Evolutionary conservation across 2,329 filamentous ascomycete genomes (phyloP), one percentile per base, ranked within the genome.

Genomic region (Aspergillus fischeri): DNA sequence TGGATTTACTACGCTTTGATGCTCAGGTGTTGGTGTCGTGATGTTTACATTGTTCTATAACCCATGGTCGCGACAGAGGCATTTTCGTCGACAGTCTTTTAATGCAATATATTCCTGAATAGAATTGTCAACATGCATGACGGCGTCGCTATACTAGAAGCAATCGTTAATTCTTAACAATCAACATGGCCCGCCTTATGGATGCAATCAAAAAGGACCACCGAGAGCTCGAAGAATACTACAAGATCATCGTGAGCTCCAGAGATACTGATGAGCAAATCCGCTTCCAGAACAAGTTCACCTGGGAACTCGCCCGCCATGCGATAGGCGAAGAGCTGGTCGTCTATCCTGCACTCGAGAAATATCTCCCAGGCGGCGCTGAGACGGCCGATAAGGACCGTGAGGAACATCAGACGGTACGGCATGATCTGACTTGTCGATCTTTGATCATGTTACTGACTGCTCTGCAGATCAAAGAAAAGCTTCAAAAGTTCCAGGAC

Each of bases 401-500:
- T 47, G 10, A 10, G 3, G 21, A 47, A 17, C 44, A 47, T 14
- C 44, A 47, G 21, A 24, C 24, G 21, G 44, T 27, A 25, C 21
- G 10, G 14, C 20, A 27, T 1, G 3, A 7, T 47, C 21, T 27
- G n/a, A 24, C n/a, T 45, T 7, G 8, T 21, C 21, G 2, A 24
- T 45, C 42, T 45, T 45, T n/a, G 21, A 5, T 24, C 20, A 21
- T 47, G 10, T 6, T 3, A 25, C 21, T 27, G 11, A 47, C 2
- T 24, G 9, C 11, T 17, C 75, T 2, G 2, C 42, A 57, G 82
- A 75, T 83, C 59, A 85, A 84, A 66, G 73, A 81, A 53, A 60
- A 75, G 4, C 72, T 85, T 1, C 75, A 81, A 32, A 67, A 71
- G 6, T 81, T 85, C 56, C 82, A 85, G 57, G 68, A 72, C 28